Percentiles rank a stretch among this genome's conserved stretches.
These are phyloP conservation scores for Choanephora cucurbitarum DNA, from an alignment of 371 early-diverging fungal species.

Conservation along the genomic window DNA sequence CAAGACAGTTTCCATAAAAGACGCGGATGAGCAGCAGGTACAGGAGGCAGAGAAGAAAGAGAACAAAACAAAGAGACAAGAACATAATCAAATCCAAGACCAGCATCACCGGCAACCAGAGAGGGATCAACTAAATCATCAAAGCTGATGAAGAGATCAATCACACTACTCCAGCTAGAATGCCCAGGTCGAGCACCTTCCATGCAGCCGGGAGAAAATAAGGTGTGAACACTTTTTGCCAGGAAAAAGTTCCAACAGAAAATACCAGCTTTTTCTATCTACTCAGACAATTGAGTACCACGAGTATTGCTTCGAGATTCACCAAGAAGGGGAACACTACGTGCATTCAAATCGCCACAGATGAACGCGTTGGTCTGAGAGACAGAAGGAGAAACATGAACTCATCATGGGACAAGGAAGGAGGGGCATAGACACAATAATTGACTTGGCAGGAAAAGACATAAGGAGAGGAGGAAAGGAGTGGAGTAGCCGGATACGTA, in stretches of 20 bases:
- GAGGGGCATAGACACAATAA: constrained; percentile 14
- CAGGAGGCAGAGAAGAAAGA: background rate
- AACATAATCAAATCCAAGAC: constrained; percentile 3
- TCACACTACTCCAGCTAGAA: background rate
- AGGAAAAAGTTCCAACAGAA: constrained; percentile 6
- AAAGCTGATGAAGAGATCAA: constrained; percentile 6
- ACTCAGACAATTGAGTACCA: background rate
- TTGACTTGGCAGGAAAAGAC: constrained; percentile 10
- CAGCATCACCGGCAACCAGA: background rate
- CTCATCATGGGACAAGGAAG: background rate
- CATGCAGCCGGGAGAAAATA: background rate
- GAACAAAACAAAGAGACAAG: constrained; percentile 3
- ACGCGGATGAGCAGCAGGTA: constrained; percentile 2
- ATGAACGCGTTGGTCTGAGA: constrained; percentile 14
- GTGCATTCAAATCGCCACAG: constrained; percentile 19
- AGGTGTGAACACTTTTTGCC: constrained; percentile 1
- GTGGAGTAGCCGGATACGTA: background rate
- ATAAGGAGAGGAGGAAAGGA: constrained; percentile 6
- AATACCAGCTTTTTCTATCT: background rate
- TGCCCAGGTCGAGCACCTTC: no score
- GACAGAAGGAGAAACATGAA: background rate
- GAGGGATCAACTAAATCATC: background rate
- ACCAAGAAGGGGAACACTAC: constrained; percentile 5
- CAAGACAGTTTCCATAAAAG: constrained; percentile 8
- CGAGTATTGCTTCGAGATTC: constrained; percentile 5